These are phyloP conservation scores for Phytophthora cryptogea DNA, from an alignment of 352 stramenopile species.

Conservation along the genomic window DNA sequence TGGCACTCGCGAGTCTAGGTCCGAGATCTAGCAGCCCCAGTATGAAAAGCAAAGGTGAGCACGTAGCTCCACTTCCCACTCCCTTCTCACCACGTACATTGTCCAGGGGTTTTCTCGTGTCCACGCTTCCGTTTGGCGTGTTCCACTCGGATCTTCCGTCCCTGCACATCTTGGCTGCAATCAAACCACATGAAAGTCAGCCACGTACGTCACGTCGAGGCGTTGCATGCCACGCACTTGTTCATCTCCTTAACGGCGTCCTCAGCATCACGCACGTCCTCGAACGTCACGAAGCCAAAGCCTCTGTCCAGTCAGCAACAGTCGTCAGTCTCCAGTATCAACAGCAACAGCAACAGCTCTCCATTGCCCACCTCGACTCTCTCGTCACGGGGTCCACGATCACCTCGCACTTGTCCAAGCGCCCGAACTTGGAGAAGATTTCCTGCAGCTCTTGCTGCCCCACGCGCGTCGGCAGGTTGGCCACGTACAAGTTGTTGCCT, in stretches of 20 bases:
- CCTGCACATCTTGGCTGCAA: constrained; percentile 73
- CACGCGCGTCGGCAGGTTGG: constrained; percentile 64
- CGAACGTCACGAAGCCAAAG: constrained; percentile 81
- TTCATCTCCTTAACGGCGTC: constrained; percentile 84
- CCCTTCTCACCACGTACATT: constrained; percentile 52
- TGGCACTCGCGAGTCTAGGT: constrained; percentile 69
- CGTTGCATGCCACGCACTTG: constrained; percentile 46
- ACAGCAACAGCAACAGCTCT: neutral
- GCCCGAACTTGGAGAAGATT: constrained; percentile 75
- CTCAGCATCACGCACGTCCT: constrained; percentile 75
- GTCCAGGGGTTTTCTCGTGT: constrained; percentile 83
- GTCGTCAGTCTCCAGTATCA: neutral
- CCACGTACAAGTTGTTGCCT: constrained; percentile 85
- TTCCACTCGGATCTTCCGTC: constrained; percentile 75
- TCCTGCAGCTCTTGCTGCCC: constrained; percentile 68
- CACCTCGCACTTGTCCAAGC: constrained; percentile 77
- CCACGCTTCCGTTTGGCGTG: constrained; percentile 80
- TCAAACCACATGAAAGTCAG: neutral
- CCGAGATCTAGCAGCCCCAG: constrained; percentile 55
- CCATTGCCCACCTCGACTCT: constrained; percentile 57
- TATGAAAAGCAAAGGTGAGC: neutral
- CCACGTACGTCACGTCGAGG: neutral
- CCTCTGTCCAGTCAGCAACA: constrained; percentile 35
- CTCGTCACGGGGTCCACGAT: constrained; percentile 80
- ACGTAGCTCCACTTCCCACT: neutral